Evolutionary conservation across 75 land plant species (phyloP), one percentile per base, ranked within the genome.

Genomic region (Larix kaempferi): DNA sequence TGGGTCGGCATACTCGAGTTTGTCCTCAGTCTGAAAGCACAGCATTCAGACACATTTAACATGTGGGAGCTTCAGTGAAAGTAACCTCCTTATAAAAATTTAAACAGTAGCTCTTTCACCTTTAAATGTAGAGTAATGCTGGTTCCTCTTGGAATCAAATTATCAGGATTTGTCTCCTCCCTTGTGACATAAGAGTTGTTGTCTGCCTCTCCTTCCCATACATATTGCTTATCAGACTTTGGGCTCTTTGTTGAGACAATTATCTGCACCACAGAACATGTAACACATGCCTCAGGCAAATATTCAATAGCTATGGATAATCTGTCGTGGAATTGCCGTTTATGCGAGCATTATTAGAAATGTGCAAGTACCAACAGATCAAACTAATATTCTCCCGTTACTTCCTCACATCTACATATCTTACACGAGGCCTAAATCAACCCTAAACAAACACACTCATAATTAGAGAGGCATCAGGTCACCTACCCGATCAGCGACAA

Each of bases 121-220:
- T 97, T 97, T 11, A 97, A 87, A 76, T 91, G 82, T 56, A 97
- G 82, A 52, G 98, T 95, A 55, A 97, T 82, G 8, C 90, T 79
- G 61, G 99, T 97, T 73, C 99, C 99, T 76, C 99, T 84, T 10
- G 92, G 92, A 61, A 97, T 71, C 12, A 88, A 71, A 62, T 91
- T 93, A 21, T 93, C 91, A n/a, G 98, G 85, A 64, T 94, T 88
- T 19, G 98, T 91, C 83, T 97, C 99, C 78, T 97, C 99, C 15
- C 90, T 76, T 57, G 94, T 79, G 0, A 86, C 83, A 60, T 85
- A 97, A 8, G 93, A 91, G 82, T 86, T 87, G 27, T 88, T 78
- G 81, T 91, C 78, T 2, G 94, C 99, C 67, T 89, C 90, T 69
- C 92, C 99, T 78, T 97, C 99, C 99, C 99, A 97, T 3, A 97